These are phyloP conservation scores for Colletotrichum lini DNA, from an alignment of 2,329 filamentous ascomycete species.

Conservation along the genomic window DNA sequence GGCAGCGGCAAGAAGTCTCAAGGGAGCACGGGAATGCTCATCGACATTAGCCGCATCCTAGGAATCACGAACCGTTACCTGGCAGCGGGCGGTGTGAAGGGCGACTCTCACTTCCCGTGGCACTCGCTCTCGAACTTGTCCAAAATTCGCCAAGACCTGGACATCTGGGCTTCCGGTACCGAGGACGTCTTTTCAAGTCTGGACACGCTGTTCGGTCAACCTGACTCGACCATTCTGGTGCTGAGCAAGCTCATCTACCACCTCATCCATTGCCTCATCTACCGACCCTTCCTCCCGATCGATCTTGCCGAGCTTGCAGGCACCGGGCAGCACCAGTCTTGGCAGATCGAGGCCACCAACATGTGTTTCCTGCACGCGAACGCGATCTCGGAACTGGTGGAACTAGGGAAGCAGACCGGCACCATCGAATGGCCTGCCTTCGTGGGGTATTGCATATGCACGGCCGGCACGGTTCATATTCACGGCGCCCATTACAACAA, in stretches of 20 bases:
- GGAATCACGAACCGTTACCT: constrained; percentile 88
- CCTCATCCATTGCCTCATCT: constrained; percentile 87
- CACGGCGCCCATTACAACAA: constrained; percentile 86
- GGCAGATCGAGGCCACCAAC: constrained; percentile 93
- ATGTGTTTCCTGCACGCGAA: constrained; percentile 90
- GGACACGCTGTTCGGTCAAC: constrained; percentile 81
- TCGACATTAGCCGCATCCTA: constrained; percentile 86
- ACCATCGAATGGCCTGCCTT: constrained; percentile 89
- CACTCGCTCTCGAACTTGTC: constrained; percentile 88
- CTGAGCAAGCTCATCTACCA: constrained; percentile 91
- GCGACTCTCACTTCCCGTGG: constrained; percentile 93
- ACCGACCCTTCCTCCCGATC: constrained; percentile 88
- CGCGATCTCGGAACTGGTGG: constrained; percentile 86
- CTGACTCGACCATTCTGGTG: constrained; percentile 83
- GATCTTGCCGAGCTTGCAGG: constrained; percentile 85
- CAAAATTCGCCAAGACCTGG: constrained; percentile 87
- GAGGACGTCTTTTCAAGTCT: constrained; percentile 84
- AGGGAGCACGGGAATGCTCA: constrained; percentile 84
- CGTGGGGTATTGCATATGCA: constrained; percentile 88
- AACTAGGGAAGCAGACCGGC: constrained; percentile 80
- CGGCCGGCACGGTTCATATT: constrained; percentile 89
- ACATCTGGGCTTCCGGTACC: constrained; percentile 87
- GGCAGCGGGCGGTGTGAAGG: constrained; percentile 87
- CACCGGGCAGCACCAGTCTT: constrained; percentile 87
- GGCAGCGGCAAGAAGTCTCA: constrained; percentile 79